Percentiles rank a stretch among this genome's conserved stretches.
Evolutionary conservation across 208 protist species (phyloP).

Genomic region (Leishmania lainsoni): DNA sequence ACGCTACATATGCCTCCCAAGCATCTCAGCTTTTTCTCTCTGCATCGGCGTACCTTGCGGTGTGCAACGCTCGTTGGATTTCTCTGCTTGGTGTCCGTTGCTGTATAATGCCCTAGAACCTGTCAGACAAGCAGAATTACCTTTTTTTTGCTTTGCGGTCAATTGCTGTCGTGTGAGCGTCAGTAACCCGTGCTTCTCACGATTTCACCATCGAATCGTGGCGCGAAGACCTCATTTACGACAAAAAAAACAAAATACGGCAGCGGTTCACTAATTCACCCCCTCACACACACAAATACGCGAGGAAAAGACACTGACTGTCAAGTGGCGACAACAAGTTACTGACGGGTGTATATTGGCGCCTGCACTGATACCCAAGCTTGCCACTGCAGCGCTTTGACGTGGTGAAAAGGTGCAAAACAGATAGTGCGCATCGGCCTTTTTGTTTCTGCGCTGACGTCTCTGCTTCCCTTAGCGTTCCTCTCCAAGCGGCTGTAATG

Average conservation of each 20-base stretch:
- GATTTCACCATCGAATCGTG: background rate
- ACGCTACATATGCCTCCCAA: background rate
- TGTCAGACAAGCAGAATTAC: slow-evolving; percentile 1
- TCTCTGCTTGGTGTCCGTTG: background rate
- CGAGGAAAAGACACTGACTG: background rate
- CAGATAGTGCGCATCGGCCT: background rate
- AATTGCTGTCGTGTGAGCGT: slow-evolving; percentile 3
- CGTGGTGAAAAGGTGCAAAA: background rate
- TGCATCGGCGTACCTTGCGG: background rate
- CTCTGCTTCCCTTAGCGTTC: slow-evolving; percentile 4
- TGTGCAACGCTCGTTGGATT: background rate
- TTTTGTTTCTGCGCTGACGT: slow-evolving; percentile 3
- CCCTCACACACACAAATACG: background rate
- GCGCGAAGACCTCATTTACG: background rate
- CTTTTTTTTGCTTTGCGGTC: background rate
- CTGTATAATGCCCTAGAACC: background rate
- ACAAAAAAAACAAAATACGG: background rate
- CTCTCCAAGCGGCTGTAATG: slow-evolving; percentile 29
- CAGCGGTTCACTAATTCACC: background rate
- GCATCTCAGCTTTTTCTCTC: background rate
- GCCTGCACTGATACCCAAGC: background rate
- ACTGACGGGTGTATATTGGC: background rate
- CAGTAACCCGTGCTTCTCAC: background rate
- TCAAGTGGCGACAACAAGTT: background rate
- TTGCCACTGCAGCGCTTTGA: background rate